Evolutionary conservation across 148 eudicot genomes (phyloP).

Genomic region (Fallopia convolvulus): DNA sequence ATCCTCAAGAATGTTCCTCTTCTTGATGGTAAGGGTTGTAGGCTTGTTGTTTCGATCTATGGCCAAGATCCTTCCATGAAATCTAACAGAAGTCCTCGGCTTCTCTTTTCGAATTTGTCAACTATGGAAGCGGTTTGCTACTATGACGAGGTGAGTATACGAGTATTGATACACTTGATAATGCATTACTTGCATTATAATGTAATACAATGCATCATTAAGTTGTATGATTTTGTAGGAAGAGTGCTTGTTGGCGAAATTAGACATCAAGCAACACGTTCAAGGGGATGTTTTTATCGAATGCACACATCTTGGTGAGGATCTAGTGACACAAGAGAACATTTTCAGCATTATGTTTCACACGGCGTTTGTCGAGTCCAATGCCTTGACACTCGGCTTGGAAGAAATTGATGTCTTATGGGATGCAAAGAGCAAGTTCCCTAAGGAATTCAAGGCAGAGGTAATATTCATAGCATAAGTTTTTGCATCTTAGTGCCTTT

Average conservation of each 20-base stretch:
- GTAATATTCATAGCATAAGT: constrained; percentile 12
- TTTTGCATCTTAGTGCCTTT: neutral
- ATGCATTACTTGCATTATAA: too few relatives aligned
- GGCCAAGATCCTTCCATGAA: constrained; percentile 41
- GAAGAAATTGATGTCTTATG: constrained; percentile 44
- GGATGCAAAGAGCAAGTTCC: constrained; percentile 35
- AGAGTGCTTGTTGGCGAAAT: constrained; percentile 43
- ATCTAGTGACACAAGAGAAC: constrained; percentile 39
- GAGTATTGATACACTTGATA: neutral
- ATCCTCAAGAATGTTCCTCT: constrained; percentile 44
- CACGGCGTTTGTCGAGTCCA: constrained; percentile 45
- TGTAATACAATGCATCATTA: too few relatives aligned
- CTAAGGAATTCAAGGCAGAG: constrained; percentile 49
- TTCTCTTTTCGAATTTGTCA: constrained; percentile 35
- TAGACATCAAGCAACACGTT: constrained; percentile 38
- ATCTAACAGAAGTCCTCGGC: constrained; percentile 23
- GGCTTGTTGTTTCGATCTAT: constrained; percentile 51
- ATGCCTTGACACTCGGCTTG: constrained; percentile 30
- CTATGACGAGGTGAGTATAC: constrained; percentile 41
- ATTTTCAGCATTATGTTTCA: constrained; percentile 62
- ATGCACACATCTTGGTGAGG: constrained; percentile 49
- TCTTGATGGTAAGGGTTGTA: constrained; percentile 43
- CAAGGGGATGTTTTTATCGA: constrained; percentile 65
- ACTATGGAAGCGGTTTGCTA: constrained; percentile 27
- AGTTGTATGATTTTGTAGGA: constrained; percentile 34